These are phyloP conservation scores for Hemileia vastatrix DNA, from an alignment of 1,284 basidiomycete genomes.

Conservation along the genomic window DNA sequence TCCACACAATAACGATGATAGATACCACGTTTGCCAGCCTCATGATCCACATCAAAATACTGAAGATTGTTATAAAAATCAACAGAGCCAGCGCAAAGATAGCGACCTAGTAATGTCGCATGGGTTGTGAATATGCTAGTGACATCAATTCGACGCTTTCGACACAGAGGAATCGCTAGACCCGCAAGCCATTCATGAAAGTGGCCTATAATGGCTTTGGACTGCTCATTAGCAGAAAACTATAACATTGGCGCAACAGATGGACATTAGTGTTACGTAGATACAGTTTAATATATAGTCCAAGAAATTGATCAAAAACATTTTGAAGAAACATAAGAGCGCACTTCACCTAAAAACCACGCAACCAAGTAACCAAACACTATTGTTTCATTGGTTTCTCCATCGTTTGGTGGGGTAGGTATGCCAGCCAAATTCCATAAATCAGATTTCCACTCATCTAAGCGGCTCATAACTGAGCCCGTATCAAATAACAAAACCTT, in stretches of 20 bases:
- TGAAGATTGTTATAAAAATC: constrained; percentile 99
- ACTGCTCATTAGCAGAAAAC: constrained; percentile 35
- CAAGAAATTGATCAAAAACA: neutral
- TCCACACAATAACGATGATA: constrained; percentile 84
- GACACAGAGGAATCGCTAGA: constrained; percentile 85
- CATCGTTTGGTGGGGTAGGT: constrained; percentile 86
- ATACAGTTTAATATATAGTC: neutral
- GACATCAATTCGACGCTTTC: constrained; percentile 92
- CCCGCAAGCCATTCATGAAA: constrained; percentile 99
- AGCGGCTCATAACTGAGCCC: constrained; percentile 67
- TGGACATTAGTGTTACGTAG: neutral
- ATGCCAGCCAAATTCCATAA: constrained; percentile 97
- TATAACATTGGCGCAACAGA: too few species aligned
- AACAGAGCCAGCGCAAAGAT: constrained; percentile 91
- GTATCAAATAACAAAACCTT: constrained; percentile 92
- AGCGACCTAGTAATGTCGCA: constrained; percentile 94
- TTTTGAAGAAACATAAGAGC: constrained; percentile 35
- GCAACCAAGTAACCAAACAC: constrained; percentile 97
- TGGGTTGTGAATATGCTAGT: constrained; percentile 92
- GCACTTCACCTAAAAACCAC: constrained; percentile 96
- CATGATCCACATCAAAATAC: constrained; percentile 98
- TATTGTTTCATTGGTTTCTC: constrained; percentile 98
- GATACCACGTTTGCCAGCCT: constrained; percentile 96
- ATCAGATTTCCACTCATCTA: constrained; percentile 98
- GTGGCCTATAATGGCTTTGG: constrained; percentile 84